Evolutionary conservation across 176 grass and related monocot species (phyloP).

Genomic region (Eleusine coracana): DNA sequence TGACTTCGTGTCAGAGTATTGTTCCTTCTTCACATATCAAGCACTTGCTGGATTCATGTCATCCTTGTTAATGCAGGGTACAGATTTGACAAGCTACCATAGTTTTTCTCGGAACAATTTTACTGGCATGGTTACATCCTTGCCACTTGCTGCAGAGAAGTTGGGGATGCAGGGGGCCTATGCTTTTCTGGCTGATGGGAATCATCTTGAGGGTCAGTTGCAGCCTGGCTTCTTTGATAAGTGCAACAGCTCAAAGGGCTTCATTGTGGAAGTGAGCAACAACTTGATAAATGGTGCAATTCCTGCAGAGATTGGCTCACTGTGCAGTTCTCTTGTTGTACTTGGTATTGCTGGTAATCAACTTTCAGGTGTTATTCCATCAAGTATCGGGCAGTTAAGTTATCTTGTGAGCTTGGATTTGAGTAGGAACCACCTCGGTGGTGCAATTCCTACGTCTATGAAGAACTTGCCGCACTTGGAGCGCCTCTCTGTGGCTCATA

Average conservation of each 20-base stretch:
- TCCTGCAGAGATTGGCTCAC: constrained; percentile 61
- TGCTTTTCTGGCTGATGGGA: constrained; percentile 84
- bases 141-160: constrained; percentile 61
- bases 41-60: constrained; percentile 47
- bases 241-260: constrained; percentile 77
- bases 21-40: constrained; percentile 57
- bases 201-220: constrained; percentile 60
- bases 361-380: constrained; percentile 73
- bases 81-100: constrained; percentile 68
- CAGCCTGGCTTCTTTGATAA: constrained; percentile 47
- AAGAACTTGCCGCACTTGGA: constrained; percentile 58
- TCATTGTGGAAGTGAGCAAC: constrained; percentile 72
- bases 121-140: constrained; percentile 54
- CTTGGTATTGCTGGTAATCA: constrained; percentile 75
- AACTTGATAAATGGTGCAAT: constrained; percentile 71
- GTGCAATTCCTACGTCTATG: constrained; percentile 69
- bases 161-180: constrained; percentile 64
- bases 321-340: constrained; percentile 66
- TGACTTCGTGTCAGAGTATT: constrained; percentile 63
- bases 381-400: constrained; percentile 69
- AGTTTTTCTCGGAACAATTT: constrained; percentile 94
- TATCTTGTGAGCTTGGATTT: constrained; percentile 80
- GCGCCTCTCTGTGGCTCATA: constrained; percentile 69
- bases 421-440: constrained; percentile 71
- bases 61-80: not conserved